Evolutionary conservation across 768 basidiomycete species (phyloP).

Genomic region (Porphyrellus cyaneotinctus): DNA sequence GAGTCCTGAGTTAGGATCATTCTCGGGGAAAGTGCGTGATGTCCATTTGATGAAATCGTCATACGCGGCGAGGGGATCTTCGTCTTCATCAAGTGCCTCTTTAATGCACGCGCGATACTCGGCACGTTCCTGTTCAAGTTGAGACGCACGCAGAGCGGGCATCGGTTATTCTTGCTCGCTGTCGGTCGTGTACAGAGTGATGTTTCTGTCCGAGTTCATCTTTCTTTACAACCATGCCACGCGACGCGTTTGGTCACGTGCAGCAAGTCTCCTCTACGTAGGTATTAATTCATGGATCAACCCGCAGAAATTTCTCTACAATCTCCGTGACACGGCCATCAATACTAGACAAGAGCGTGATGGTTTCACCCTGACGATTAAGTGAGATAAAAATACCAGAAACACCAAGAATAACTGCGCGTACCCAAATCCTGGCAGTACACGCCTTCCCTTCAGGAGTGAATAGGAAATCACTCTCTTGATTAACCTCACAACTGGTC

Average conservation of each 20-base stretch:
- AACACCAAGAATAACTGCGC: background rate
- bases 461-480: slow-evolving; percentile 31
- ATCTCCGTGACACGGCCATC: slow-evolving; percentile 23
- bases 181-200: background rate
- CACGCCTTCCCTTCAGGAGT: slow-evolving; percentile 27
- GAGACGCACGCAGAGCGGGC: slow-evolving; percentile 24
- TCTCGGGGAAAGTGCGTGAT: slow-evolving; percentile 69
- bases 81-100: slow-evolving; percentile 63
- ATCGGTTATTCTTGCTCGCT: slow-evolving; percentile 14
- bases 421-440: slow-evolving; percentile 34
- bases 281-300: background rate
- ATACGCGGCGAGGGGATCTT: slow-evolving; percentile 84
- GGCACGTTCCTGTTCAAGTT: slow-evolving; percentile 28
- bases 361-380: slow-evolving; percentile 20
- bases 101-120: slow-evolving; percentile 40
- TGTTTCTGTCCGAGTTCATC: slow-evolving; percentile 8
- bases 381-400: background rate
- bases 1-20: slow-evolving; percentile 67
- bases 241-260: slow-evolving; percentile 33
- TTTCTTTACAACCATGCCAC: slow-evolving; percentile 14
- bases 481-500: slow-evolving; percentile 17
- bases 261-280: background rate
- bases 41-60: slow-evolving; percentile 90
- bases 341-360: slow-evolving; percentile 15
- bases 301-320: slow-evolving; percentile 9